phyloP scores from a whole-genome alignment of 805 yeast species.

The Saturnispora kantuleensis region DNA sequence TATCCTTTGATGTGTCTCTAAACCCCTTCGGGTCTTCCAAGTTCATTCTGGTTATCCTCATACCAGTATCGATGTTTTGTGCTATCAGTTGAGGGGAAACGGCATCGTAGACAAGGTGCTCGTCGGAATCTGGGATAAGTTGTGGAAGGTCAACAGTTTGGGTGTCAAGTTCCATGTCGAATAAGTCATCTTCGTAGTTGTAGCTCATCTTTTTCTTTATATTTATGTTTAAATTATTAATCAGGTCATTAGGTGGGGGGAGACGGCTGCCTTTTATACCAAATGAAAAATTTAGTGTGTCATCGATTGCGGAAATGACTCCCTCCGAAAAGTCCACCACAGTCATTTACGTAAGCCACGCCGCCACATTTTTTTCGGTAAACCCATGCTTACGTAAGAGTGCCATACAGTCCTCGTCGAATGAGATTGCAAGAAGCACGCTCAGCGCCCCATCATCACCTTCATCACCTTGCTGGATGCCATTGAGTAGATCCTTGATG shows the following conservation, averaged over 20 bases:
- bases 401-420: not conserved
- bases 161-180: not conserved
- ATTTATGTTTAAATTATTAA: not conserved
- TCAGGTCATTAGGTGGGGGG: not conserved
- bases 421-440: not conserved
- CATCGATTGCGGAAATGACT: no score
- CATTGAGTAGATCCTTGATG: not conserved
- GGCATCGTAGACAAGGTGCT: slow-evolving; percentile 2
- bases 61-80: not conserved
- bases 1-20: slow-evolving; percentile 5
- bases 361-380: not conserved
- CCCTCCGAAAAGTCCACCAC: slow-evolving; percentile 6
- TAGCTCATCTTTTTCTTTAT: not conserved
- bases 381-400: not conserved
- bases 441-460: not conserved
- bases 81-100: slow-evolving; percentile 2
- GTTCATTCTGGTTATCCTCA: not conserved
- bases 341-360: not conserved
- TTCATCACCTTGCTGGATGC: not conserved
- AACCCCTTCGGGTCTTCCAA: not conserved
- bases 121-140: not conserved
- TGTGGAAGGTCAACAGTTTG: slow-evolving; percentile 1
- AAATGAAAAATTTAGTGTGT: not conserved
- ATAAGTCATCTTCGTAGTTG: slow-evolving; percentile 2
- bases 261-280: not conserved